Percentiles rank a stretch among this genome's conserved stretches.
Evolutionary conservation across 495 filamentous ascomycete genomes (phyloP).

Genomic region (Penicillium angulare): DNA sequence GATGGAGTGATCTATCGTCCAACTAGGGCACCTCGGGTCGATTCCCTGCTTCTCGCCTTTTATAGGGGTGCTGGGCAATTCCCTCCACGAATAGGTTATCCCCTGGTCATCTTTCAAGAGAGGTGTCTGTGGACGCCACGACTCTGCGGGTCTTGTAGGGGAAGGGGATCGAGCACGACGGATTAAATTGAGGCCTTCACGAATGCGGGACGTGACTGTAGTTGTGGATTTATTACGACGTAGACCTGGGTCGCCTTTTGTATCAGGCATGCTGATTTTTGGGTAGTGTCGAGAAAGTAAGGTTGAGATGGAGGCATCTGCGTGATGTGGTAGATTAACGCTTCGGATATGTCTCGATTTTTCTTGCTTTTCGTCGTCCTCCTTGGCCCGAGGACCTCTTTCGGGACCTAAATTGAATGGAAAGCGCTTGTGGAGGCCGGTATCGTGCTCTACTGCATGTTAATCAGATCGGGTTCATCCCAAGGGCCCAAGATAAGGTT

Average conservation of each 20-base stretch:
- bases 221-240: slow-evolving; percentile 1
- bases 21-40: no score
- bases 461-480: neutral
- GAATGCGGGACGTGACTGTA: slow-evolving; percentile 5
- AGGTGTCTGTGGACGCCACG: neutral
- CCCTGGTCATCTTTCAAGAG: no score
- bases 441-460: slow-evolving; percentile 1
- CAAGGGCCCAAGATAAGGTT: neutral
- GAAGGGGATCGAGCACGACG: slow-evolving; percentile 11
- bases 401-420: slow-evolving; percentile 31
- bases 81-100: no score
- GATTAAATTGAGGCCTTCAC: neutral
- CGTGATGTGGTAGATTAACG: neutral
- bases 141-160: slow-evolving; percentile 1
- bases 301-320: neutral
- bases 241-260: neutral
- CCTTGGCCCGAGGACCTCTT: neutral
- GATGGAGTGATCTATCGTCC: no score
- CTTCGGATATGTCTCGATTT: neutral
- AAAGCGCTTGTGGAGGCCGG: slow-evolving; percentile 23
- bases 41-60: no score
- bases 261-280: slow-evolving; percentile 28
- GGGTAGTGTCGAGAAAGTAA: no score
- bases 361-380: neutral
- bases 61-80: no score